phyloP scores from a whole-genome alignment of 257 asterid species.

The Cynanchum wilfordii region DNA sequence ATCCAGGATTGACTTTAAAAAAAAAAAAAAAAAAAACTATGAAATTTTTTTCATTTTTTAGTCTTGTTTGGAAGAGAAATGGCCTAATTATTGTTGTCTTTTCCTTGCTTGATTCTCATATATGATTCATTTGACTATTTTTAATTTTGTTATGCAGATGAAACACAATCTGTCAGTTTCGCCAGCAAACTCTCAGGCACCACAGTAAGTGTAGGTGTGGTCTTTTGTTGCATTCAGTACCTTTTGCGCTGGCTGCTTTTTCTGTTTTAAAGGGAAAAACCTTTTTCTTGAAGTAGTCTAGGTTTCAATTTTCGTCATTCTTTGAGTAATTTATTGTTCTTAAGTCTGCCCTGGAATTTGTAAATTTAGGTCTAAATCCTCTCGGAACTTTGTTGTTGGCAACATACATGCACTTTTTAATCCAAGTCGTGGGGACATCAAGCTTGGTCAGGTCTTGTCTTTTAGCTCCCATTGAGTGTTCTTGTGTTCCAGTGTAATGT shows the following conservation, averaged over 20 bases:
- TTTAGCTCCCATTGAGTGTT: slow-evolving; percentile 5
- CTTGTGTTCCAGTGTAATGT: neutral
- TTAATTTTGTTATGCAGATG: slow-evolving; percentile 40
- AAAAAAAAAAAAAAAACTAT: no score
- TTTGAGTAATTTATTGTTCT: neutral
- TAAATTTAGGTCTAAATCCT: slow-evolving; percentile 30
- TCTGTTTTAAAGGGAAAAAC: neutral
- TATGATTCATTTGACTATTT: neutral
- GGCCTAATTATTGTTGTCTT: no score
- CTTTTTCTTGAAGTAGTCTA: neutral
- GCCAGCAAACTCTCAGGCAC: slow-evolving; percentile 26
- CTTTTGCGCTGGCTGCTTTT: neutral
- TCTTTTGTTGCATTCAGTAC: slow-evolving; percentile 11
- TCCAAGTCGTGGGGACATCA: slow-evolving; percentile 89
- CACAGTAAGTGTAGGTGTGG: slow-evolving; percentile 27
- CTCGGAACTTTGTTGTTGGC: slow-evolving; percentile 58
- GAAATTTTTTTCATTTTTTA: no score
- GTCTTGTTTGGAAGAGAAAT: no score
- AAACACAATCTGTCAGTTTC: slow-evolving; percentile 28
- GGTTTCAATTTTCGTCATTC: neutral
- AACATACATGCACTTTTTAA: slow-evolving; percentile 80
- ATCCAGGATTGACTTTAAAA: neutral
- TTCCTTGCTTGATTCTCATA: no score
- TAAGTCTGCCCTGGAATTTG: slow-evolving; percentile 17
- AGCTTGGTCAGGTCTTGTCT: slow-evolving; percentile 75